Percentiles rank a stretch among this genome's conserved stretches.
Evolutionary conservation across 1,139 yeast species (phyloP).

Genomic region (Candida albicans): DNA sequence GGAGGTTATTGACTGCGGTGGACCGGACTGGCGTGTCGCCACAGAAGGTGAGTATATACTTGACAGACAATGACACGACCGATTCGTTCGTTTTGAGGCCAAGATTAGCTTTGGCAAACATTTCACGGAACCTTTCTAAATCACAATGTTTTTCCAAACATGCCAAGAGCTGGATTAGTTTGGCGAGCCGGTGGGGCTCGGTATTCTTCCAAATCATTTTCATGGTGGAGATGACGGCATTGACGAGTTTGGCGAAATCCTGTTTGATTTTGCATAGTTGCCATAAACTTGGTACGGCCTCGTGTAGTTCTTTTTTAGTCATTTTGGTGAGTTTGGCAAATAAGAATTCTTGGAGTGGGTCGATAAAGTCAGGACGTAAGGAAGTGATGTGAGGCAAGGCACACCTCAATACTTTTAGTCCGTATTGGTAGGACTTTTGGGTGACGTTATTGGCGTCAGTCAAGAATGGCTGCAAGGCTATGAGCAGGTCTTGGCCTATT

Average conservation of each 20-base stretch:
- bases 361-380: constrained; percentile 52
- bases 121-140: constrained; percentile 45
- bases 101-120: constrained; percentile 39
- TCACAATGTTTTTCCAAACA: constrained; percentile 68
- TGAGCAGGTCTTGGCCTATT: constrained; percentile 64
- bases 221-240: constrained; percentile 62
- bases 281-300: constrained; percentile 72
- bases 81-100: constrained; percentile 54
- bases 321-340: constrained; percentile 59
- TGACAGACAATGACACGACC: constrained; percentile 54
- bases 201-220: constrained; percentile 46
- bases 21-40: constrained; percentile 31
- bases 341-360: constrained; percentile 51
- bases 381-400: constrained; percentile 45
- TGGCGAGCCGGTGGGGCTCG: constrained; percentile 47
- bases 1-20: constrained; percentile 56
- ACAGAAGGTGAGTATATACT: constrained; percentile 56
- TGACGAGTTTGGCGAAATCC: constrained; percentile 51
- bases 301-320: constrained; percentile 56
- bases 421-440: constrained; percentile 36
- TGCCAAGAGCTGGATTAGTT: constrained; percentile 64
- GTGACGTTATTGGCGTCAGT: constrained; percentile 44
- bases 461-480: constrained; percentile 59
- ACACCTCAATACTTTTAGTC: constrained; percentile 53
- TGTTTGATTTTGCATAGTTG: constrained; percentile 45